Percentiles rank a stretch among this genome's conserved stretches.
Conservation (phyloP, 495 filamentous ascomycete species). For the Aspergillus heteromorphus region DNA sequence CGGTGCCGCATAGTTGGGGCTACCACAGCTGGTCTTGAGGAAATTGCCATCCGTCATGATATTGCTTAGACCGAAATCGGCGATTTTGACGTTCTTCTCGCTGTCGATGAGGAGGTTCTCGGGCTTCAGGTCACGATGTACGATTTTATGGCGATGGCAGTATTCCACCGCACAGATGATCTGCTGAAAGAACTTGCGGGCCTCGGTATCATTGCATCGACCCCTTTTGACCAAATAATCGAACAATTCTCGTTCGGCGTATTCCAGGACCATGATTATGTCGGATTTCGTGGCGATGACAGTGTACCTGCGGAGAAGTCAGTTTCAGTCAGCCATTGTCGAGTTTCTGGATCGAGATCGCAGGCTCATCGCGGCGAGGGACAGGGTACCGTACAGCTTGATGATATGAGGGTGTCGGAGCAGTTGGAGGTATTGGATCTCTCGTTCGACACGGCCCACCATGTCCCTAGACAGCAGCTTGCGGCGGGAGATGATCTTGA, state of each 20-base stretch:
- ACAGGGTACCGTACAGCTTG: conserved; percentile 66
- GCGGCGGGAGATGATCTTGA: conserved; percentile 95
- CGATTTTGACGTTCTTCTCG: conserved; percentile 95
- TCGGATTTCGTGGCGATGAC: conserved; percentile 90
- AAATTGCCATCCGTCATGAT: conserved; percentile 99
- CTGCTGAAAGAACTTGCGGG: conserved; percentile 96
- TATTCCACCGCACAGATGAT: conserved; percentile 99
- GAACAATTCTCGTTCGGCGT: conserved; percentile 92
- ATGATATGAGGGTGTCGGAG: conserved; percentile 97
- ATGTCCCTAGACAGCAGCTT: conserved; percentile 94
- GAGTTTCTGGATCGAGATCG: background rate
- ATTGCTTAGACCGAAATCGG: conserved; percentile 96
- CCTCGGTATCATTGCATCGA: conserved; percentile 81
- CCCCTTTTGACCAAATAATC: conserved; percentile 93
- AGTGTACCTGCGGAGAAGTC: conserved; percentile 61
- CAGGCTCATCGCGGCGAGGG: background rate
- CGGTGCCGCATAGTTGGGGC: conserved; percentile 95
- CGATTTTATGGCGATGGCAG: conserved; percentile 97
- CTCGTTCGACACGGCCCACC: conserved; percentile 92
- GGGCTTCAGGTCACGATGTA: conserved; percentile 94
- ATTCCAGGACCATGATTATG: conserved; percentile 99
- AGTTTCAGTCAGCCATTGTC: conserved; percentile 14
- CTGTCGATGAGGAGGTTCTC: conserved; percentile 95
- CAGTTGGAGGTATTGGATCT: conserved; percentile 96
- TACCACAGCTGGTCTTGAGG: conserved; percentile 96